Conservation (phyloP, 164 flowering plant genomes). For the Vitis amurensis region DNA sequence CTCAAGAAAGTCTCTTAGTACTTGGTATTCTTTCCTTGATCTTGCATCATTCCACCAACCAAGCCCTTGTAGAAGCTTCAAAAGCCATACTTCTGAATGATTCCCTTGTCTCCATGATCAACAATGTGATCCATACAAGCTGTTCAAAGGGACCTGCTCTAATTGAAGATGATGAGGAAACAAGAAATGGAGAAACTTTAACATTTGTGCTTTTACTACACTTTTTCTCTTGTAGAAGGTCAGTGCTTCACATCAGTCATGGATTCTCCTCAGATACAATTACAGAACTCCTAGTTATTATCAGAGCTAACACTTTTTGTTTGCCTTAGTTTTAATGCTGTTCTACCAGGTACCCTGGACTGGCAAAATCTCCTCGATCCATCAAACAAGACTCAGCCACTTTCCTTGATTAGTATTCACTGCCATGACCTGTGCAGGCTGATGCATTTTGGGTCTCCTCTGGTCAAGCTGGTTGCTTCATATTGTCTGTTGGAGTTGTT, state of each 20-base stretch:
- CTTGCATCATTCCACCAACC: slow-evolving; percentile 62
- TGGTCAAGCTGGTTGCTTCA: slow-evolving; percentile 75
- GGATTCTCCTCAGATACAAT: not conserved
- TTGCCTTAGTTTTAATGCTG: slow-evolving; percentile 43
- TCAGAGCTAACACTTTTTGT: slow-evolving; percentile 19
- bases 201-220: slow-evolving; percentile 52
- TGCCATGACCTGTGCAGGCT: slow-evolving; percentile 79
- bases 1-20: slow-evolving; percentile 44
- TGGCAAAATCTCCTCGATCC: slow-evolving; percentile 51
- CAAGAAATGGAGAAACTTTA: slow-evolving; percentile 51
- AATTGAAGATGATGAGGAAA: slow-evolving; percentile 54
- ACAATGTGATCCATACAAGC: slow-evolving; percentile 38
- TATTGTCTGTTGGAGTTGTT: slow-evolving; percentile 70
- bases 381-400: slow-evolving; percentile 20
- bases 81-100: slow-evolving; percentile 55
- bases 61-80: slow-evolving; percentile 63
- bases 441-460: slow-evolving; percentile 74
- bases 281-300: not conserved
- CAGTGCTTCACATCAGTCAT: slow-evolving; percentile 14
- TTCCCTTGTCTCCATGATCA: slow-evolving; percentile 42
- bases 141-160: slow-evolving; percentile 67
- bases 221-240: slow-evolving; percentile 75
- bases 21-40: slow-evolving; percentile 63
- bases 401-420: slow-evolving; percentile 40
- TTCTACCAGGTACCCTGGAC: slow-evolving; percentile 53